Evolutionary conservation across 371 early-diverging fungal species (phyloP).

Genomic region (Fennellomyces sp.): DNA sequence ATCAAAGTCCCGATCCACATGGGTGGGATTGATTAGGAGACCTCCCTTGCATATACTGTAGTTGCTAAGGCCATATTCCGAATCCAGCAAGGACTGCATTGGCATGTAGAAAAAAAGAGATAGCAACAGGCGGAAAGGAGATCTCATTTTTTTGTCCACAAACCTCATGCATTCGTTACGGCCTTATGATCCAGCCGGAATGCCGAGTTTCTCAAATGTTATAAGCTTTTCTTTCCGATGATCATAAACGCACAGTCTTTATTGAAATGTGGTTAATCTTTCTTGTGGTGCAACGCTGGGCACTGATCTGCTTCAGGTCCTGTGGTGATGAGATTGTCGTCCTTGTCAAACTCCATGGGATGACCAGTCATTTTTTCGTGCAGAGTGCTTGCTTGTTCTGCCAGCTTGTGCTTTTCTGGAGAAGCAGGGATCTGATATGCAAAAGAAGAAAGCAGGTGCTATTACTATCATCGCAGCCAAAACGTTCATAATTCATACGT

Average conservation of each 20-base stretch:
- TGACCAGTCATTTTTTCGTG: conserved; percentile 29
- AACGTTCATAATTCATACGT: conserved; percentile 2
- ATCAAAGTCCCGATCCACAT: not conserved
- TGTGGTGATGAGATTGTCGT: conserved; percentile 21
- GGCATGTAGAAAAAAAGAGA: too few species aligned
- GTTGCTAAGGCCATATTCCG: not conserved
- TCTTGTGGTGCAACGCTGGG: conserved; percentile 19
- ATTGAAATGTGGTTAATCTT: not conserved
- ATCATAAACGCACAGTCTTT: not conserved
- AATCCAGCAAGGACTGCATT: not conserved
- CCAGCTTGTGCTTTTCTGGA: conserved; percentile 22
- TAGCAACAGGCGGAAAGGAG: too few species aligned
- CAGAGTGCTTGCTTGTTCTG: conserved; percentile 22
- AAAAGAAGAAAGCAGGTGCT: not conserved
- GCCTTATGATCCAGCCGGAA: too few species aligned
- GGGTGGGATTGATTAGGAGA: not conserved
- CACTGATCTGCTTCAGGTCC: conserved; percentile 27
- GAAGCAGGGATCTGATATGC: conserved; percentile 10
- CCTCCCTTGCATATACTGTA: not conserved
- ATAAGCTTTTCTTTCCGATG: too few species aligned
- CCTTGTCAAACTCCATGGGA: conserved; percentile 30
- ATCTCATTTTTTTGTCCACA: not conserved
- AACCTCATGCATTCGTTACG: too few species aligned
- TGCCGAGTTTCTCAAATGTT: too few species aligned
- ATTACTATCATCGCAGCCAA: not conserved